phyloP scores from a whole-genome alignment of 257 asterid genomes.

The Nicotiana knightiana region DNA sequence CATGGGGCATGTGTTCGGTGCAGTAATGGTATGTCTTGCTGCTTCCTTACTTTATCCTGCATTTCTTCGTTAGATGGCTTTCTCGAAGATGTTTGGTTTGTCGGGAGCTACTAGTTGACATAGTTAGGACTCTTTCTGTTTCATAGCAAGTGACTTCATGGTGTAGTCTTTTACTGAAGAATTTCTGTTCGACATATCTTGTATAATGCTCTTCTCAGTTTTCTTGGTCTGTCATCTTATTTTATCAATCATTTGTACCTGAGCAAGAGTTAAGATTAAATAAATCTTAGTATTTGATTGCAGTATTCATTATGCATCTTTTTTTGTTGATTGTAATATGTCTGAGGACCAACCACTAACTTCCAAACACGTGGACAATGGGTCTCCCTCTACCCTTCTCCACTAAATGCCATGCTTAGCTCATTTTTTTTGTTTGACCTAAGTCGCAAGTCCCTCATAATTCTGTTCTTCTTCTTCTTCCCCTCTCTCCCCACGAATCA shows the following conservation, averaged over 20 bases:
- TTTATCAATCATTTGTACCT: not conserved
- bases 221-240: not conserved
- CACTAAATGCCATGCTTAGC: no score
- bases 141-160: not conserved
- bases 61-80: slow-evolving; percentile 33
- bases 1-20: slow-evolving; percentile 93
- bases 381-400: no score
- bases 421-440: no score
- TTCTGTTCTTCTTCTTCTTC: not conserved
- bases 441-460: no score
- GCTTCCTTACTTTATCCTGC: slow-evolving; percentile 41
- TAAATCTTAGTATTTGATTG: not conserved
- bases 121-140: not conserved
- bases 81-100: slow-evolving; percentile 19
- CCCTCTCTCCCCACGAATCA: not conserved
- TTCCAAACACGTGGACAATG: no score
- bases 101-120: not conserved
- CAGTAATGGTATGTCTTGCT: slow-evolving; percentile 88
- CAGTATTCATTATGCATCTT: not conserved
- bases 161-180: not conserved
- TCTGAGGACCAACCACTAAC: no score
- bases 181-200: not conserved
- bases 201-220: not conserved
- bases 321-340: no score
- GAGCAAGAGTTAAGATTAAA: not conserved